Percentiles rank a stretch among this genome's conserved stretches.
Evolutionary conservation across 2,329 filamentous ascomycete species (phyloP).

Genomic region (Trichoderma koningiopsis): DNA sequence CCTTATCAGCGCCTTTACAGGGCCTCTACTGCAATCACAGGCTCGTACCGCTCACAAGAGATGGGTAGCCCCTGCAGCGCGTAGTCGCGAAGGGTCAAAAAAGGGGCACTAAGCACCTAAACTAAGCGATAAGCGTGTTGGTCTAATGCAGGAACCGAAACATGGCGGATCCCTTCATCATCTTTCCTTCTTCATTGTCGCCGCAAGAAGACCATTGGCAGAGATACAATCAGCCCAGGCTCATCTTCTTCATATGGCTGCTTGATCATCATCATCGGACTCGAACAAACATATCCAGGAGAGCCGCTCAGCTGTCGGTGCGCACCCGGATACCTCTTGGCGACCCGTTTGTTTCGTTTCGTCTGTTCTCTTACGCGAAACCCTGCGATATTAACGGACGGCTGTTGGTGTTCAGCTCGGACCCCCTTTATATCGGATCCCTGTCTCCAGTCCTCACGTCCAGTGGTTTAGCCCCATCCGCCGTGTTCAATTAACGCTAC

Average conservation of each 20-base stretch:
- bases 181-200: not conserved
- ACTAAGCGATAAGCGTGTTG: conserved; percentile 10
- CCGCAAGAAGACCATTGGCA: not conserved
- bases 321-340: not conserved
- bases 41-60: not conserved
- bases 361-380: conserved; percentile 7
- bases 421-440: conserved; percentile 20
- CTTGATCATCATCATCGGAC: not conserved
- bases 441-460: not conserved
- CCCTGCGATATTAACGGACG: conserved; percentile 15
- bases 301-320: not conserved
- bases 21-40: not conserved
- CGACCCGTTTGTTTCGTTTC: conserved; percentile 13
- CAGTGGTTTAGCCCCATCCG: not conserved
- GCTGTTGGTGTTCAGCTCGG: conserved; percentile 8
- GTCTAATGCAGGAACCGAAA: conserved; percentile 25
- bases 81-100: not conserved
- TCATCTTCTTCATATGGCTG: not conserved
- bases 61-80: conserved; percentile 20
- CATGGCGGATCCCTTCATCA: not conserved
- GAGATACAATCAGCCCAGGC: not conserved
- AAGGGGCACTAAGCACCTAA: conserved; percentile 10
- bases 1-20: not conserved
- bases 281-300: not conserved
- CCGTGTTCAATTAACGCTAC: conserved; percentile 7